Conservation (phyloP, 2,329 filamentous ascomycete genomes). For the Truncatella angustata region DNA sequence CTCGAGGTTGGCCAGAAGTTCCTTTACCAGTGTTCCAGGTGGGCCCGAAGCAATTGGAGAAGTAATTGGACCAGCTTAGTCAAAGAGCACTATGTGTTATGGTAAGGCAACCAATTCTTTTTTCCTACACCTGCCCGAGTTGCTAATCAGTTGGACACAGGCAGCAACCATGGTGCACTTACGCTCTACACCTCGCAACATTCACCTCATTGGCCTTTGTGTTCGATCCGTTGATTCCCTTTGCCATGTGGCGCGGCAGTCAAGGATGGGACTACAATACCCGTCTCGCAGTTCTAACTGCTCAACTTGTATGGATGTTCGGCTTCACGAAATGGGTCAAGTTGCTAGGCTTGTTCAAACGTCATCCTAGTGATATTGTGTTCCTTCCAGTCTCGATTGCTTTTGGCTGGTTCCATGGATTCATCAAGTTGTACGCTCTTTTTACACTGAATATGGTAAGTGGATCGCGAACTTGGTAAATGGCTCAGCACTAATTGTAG, state of each 20-base stretch:
- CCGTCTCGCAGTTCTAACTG: slow-evolving; percentile 54
- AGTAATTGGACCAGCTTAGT: slow-evolving; percentile 92
- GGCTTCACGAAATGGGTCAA: slow-evolving; percentile 87
- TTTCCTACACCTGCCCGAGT: background rate
- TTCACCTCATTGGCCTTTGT: slow-evolving; percentile 84
- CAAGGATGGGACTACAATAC: slow-evolving; percentile 54
- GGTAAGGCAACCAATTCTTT: slow-evolving; percentile 58
- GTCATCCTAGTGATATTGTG: slow-evolving; percentile 77
- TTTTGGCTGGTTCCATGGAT: slow-evolving; percentile 90
- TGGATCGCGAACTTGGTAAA: slow-evolving; percentile 16
- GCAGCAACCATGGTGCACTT: slow-evolving; percentile 89
- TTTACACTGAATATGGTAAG: slow-evolving; percentile 80
- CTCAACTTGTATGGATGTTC: slow-evolving; percentile 72
- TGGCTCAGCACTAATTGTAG: slow-evolving; percentile 11
- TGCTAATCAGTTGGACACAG: background rate
- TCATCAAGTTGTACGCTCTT: slow-evolving; percentile 88
- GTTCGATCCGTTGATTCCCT: slow-evolving; percentile 72
- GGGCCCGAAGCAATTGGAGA: slow-evolving; percentile 97
- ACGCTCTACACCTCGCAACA: slow-evolving; percentile 88
- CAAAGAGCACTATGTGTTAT: slow-evolving; percentile 79
- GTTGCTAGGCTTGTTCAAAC: slow-evolving; percentile 79
- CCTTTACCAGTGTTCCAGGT: slow-evolving; percentile 87
- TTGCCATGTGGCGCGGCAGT: slow-evolving; percentile 67
- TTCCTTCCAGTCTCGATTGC: slow-evolving; percentile 81
- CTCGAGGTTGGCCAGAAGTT: slow-evolving; percentile 87